These are phyloP conservation scores for Lactarius akahatsu DNA, from an alignment of 768 basidiomycete species.

Conservation along the genomic window DNA sequence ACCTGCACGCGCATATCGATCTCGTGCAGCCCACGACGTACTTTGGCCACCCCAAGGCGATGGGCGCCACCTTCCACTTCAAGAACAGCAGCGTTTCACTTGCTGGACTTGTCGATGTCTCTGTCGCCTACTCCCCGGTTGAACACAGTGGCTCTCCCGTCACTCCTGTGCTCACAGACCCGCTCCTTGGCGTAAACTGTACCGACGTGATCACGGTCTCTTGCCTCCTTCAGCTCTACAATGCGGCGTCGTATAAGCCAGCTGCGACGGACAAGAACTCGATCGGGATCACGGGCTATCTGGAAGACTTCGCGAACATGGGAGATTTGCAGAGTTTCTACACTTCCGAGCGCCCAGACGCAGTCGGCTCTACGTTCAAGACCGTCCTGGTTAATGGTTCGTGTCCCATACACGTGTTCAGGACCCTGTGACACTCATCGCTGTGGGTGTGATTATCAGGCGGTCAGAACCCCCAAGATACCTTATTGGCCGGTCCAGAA, in stretches of 20 bases:
- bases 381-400: conserved; percentile 19
- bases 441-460: conserved; percentile 4
- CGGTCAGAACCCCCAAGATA: conserved; percentile 29
- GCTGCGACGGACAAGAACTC: conserved; percentile 32
- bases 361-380: conserved; percentile 23
- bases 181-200: conserved; percentile 36
- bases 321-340: conserved; percentile 29
- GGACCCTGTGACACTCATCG: not conserved
- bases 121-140: not conserved
- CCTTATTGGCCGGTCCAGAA: conserved; percentile 27
- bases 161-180: conserved; percentile 22
- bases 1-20: conserved; percentile 60
- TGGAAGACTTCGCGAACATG: conserved; percentile 37
- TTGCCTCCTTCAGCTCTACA: conserved; percentile 39
- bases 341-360: conserved; percentile 17
- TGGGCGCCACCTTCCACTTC: conserved; percentile 43
- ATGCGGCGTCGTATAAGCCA: conserved; percentile 33
- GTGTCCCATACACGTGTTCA: not conserved
- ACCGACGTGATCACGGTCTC: conserved; percentile 36
- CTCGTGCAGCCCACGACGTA: conserved; percentile 72
- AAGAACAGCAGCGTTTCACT: not conserved
- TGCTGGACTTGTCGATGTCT: not conserved
- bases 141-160: not conserved
- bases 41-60: conserved; percentile 51
- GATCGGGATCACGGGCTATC: conserved; percentile 40